A percentile compares a stretch with the other conserved stretches of the same genome.
phyloP scores from a whole-genome alignment of 1,284 basidiomycete genomes.

The Kwoniella shivajii region DNA sequence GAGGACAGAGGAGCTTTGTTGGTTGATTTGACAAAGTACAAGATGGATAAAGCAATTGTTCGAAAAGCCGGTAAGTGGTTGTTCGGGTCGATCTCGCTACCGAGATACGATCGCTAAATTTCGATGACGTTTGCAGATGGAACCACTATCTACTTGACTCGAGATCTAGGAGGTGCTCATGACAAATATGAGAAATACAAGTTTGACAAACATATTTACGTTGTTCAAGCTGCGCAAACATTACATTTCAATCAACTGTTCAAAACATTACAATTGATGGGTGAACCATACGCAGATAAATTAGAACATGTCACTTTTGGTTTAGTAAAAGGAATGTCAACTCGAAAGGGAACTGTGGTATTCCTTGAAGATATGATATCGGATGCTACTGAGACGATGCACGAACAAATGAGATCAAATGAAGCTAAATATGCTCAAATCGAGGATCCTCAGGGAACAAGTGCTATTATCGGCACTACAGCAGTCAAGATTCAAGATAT shows the following conservation, averaged over 20 bases:
- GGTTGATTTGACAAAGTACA: slow-evolving; percentile 82
- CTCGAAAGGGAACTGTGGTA: slow-evolving; percentile 92
- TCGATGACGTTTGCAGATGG: slow-evolving; percentile 65
- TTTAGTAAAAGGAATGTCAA: slow-evolving; percentile 93
- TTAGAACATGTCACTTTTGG: slow-evolving; percentile 93
- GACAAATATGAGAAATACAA: slow-evolving; percentile 90
- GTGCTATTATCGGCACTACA: slow-evolving; percentile 87
- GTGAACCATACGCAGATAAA: slow-evolving; percentile 77
- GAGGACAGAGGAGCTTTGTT: slow-evolving; percentile 72
- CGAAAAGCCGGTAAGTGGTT: slow-evolving; percentile 79
- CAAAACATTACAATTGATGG: slow-evolving; percentile 91
- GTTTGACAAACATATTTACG: slow-evolving; percentile 99
- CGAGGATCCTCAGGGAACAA: slow-evolving; percentile 81
- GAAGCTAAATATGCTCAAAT: slow-evolving; percentile 89
- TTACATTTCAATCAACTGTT: slow-evolving; percentile 92
- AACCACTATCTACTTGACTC: slow-evolving; percentile 96
- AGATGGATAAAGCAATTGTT: slow-evolving; percentile 87
- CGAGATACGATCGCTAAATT: neutral
- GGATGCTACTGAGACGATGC: slow-evolving; percentile 89
- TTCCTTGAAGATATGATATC: slow-evolving; percentile 95
- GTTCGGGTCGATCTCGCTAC: no score
- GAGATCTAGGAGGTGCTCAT: slow-evolving; percentile 91
- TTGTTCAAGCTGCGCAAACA: slow-evolving; percentile 92
- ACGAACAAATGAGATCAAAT: slow-evolving; percentile 94
- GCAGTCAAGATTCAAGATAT: slow-evolving; percentile 99